Percentiles rank a stretch among this genome's conserved stretches.
Evolutionary conservation across 257 asterid species (phyloP).

Genomic region (Plectranthus barbatus): DNA sequence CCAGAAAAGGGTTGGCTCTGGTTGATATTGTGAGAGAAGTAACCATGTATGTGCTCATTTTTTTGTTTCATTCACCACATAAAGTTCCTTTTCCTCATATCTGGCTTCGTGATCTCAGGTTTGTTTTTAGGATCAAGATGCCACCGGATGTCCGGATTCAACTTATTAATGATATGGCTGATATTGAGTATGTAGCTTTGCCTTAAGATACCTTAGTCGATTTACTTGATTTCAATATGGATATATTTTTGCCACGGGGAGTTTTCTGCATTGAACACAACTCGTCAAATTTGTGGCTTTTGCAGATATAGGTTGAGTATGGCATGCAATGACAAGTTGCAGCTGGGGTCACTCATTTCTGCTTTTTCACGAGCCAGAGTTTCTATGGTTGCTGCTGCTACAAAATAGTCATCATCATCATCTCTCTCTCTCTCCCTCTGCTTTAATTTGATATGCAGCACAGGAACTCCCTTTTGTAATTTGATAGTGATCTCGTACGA

Average conservation of each 20-base stretch:
- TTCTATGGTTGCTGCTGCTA: constrained; percentile 72
- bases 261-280: too few relatives aligned
- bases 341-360: constrained; percentile 78
- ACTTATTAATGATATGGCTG: constrained; percentile 83
- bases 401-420: too few relatives aligned
- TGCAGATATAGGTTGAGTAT: constrained; percentile 80
- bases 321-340: constrained; percentile 87
- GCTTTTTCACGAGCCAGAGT: constrained; percentile 82
- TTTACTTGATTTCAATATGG: too few relatives aligned
- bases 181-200: constrained; percentile 61
- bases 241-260: too few relatives aligned
- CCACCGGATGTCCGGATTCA: constrained; percentile 74
- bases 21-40: constrained; percentile 96
- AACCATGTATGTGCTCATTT: constrained; percentile 57
- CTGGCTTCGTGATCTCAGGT: constrained; percentile 43
- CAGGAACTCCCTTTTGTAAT: too few relatives aligned
- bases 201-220: neutral
- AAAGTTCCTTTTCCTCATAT: constrained; percentile 20
- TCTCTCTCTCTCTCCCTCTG: too few relatives aligned
- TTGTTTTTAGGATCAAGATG: constrained; percentile 92
- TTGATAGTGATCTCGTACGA: too few relatives aligned
- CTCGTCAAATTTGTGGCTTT: neutral
- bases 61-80: constrained; percentile 7
- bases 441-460: too few relatives aligned
- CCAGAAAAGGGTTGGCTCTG: constrained; percentile 84